Percentiles rank a stretch among this genome's conserved stretches.
These are phyloP conservation scores for Colletotrichum chrysophilum DNA, from an alignment of 2,329 filamentous ascomycete species.

Conservation along the genomic window DNA sequence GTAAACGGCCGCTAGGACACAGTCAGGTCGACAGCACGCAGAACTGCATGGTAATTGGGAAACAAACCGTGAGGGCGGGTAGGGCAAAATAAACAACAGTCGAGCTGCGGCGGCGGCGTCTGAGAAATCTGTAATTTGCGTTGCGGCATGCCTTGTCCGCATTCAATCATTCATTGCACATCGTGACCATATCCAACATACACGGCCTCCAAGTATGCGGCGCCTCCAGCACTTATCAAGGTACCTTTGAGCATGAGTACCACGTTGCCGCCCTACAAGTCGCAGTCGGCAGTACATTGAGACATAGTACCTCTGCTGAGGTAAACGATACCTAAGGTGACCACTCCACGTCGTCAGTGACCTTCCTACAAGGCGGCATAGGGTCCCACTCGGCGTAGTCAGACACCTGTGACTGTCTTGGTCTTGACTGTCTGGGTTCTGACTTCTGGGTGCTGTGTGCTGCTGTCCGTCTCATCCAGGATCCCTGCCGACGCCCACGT, in stretches of 20 bases:
- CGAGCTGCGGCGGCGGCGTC: neutral
- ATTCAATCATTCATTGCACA: neutral
- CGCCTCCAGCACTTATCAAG: neutral
- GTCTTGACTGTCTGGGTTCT: neutral
- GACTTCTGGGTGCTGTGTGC: neutral
- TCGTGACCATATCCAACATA: neutral
- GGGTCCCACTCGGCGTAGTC: neutral
- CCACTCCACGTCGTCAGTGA: too few species aligned
- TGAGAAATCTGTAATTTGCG: neutral
- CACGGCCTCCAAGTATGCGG: neutral
- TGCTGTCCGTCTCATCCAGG: slow-evolving; percentile 5
- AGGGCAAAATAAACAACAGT: neutral
- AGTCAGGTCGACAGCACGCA: neutral
- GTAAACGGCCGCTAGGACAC: neutral
- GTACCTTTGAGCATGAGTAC: neutral
- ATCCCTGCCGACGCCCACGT: neutral
- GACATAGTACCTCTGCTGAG: neutral
- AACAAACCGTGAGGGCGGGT: neutral
- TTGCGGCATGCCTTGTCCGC: neutral
- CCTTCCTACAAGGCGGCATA: neutral
- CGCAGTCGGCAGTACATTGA: neutral
- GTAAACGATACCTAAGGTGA: neutral
- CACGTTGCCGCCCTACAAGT: neutral
- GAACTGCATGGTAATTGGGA: neutral
- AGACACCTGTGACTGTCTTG: neutral